These are phyloP conservation scores for Ophioceras dolichostomum DNA, from an alignment of 2,329 filamentous ascomycete species.

Conservation along the genomic window DNA sequence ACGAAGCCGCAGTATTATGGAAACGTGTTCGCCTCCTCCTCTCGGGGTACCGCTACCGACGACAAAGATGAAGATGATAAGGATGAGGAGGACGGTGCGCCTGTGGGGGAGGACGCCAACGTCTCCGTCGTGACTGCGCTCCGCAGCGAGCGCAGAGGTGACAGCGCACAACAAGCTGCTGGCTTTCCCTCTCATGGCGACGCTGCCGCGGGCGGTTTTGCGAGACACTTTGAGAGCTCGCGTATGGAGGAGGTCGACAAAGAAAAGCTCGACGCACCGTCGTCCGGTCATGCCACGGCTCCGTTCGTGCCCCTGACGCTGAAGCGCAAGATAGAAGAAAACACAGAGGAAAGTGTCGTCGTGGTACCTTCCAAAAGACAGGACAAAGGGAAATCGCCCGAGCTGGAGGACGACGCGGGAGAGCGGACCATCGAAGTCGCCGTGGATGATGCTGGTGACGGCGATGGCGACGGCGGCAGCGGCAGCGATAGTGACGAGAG, in stretches of 20 bases:
- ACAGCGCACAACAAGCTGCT: too few relatives aligned
- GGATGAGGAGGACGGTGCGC: constrained; percentile 19
- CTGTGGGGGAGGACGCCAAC: constrained; percentile 12
- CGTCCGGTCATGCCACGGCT: background rate
- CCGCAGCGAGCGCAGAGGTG: background rate
- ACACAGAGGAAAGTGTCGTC: constrained; percentile 7
- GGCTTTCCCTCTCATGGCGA: too few relatives aligned
- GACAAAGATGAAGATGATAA: constrained; percentile 23
- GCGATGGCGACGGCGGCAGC: constrained; percentile 30
- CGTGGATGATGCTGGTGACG: constrained; percentile 25
- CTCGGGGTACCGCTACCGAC: constrained; percentile 7
- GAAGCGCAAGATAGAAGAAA: constrained; percentile 27
- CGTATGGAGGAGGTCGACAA: constrained; percentile 3
- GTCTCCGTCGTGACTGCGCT: constrained; percentile 5
- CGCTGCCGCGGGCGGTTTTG: constrained; percentile 1
- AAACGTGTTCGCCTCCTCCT: constrained; percentile 12
- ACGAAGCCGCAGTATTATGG: constrained; percentile 16
- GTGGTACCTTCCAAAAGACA: constrained; percentile 10
- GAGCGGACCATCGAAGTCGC: background rate
- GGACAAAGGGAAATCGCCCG: constrained; percentile 6
- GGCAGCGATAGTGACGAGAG: constrained; percentile 36
- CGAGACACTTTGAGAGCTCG: background rate
- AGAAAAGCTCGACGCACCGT: too few relatives aligned
- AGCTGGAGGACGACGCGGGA: too few relatives aligned
- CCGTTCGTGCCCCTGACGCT: constrained; percentile 13